A percentile compares a stretch with the other conserved stretches of the same genome.
These are phyloP conservation scores for Aspergillus affinis DNA, from an alignment of 495 filamentous ascomycete genomes.

Conservation along the genomic window DNA sequence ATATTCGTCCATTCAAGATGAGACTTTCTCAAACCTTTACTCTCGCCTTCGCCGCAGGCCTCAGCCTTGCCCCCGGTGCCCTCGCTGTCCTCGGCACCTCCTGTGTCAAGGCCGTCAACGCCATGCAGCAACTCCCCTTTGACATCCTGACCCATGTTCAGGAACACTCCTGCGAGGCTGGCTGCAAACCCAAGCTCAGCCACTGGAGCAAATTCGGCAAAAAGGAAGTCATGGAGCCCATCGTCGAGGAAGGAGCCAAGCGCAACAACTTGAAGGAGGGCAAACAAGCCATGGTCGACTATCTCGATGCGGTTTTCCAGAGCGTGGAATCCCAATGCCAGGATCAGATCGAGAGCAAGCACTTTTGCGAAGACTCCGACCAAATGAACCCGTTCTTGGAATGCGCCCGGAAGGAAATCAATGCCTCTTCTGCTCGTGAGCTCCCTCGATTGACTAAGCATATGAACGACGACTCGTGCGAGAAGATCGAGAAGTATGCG, in stretches of 20 bases:
- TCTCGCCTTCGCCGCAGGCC: neutral
- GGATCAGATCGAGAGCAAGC: neutral
- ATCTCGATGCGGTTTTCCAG: neutral
- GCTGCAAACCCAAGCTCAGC: conserved; percentile 1
- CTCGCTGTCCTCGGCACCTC: neutral
- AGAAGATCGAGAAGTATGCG: neutral
- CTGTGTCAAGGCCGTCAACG: neutral
- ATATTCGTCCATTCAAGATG: neutral
- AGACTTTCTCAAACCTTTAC: neutral
- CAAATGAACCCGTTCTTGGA: neutral
- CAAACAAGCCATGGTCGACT: neutral
- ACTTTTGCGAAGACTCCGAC: neutral
- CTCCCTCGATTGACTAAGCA: neutral
- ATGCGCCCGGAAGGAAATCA: neutral
- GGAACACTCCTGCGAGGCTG: neutral
- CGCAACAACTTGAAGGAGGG: neutral
- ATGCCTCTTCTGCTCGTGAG: neutral
- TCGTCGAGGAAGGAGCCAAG: neutral
- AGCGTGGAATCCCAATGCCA: neutral
- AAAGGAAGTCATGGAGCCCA: neutral
- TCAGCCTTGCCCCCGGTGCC: neutral
- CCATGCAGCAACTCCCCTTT: neutral
- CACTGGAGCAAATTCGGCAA: neutral
- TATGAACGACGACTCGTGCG: neutral
- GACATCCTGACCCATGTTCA: neutral